A percentile compares a stretch with the other conserved stretches of the same genome.
phyloP scores from a whole-genome alignment of 2,329 filamentous ascomycete genomes.

The Chaetomiaceae sp. region DNA sequence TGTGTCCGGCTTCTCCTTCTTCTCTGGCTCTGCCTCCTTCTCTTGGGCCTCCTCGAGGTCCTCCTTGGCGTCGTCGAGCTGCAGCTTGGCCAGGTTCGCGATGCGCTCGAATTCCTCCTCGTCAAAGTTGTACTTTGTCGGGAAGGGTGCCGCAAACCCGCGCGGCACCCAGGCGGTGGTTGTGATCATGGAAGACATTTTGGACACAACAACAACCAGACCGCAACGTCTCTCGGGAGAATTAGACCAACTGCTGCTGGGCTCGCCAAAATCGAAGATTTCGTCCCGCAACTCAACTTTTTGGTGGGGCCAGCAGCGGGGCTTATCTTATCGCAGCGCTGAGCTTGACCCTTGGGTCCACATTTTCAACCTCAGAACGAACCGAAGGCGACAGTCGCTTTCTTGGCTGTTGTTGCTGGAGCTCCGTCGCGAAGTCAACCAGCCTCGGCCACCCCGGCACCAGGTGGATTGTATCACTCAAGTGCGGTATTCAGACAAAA shows the following conservation, averaged over 20 bases:
- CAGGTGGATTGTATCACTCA: not conserved
- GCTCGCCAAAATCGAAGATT: conserved; percentile 26
- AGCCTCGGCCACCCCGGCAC: not conserved
- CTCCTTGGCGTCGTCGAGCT: conserved; percentile 88
- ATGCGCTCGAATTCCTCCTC: conserved; percentile 73
- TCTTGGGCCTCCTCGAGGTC: conserved; percentile 69
- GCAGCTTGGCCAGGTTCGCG: conserved; percentile 67
- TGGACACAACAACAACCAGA: conserved; percentile 15
- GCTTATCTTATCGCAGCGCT: conserved; percentile 34
- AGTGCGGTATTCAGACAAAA: not conserved
- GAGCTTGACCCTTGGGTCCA: not conserved
- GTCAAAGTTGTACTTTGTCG: conserved; percentile 69
- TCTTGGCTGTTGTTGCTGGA: not conserved
- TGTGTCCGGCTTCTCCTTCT: conserved; percentile 32
- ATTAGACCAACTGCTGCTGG: not conserved
- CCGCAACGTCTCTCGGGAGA: not conserved
- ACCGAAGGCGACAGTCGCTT: not conserved
- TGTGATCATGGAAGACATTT: conserved; percentile 68
- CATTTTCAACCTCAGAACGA: no score
- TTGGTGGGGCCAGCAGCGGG: conserved; percentile 31
- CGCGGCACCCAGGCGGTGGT: conserved; percentile 72
- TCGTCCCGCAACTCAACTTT: conserved; percentile 30
- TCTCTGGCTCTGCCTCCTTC: conserved; percentile 29
- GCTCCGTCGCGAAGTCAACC: conserved; percentile 11
- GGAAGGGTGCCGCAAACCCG: conserved; percentile 71